Conservation (phyloP, 768 basidiomycete species). For the Boletus coccyginus region DNA sequence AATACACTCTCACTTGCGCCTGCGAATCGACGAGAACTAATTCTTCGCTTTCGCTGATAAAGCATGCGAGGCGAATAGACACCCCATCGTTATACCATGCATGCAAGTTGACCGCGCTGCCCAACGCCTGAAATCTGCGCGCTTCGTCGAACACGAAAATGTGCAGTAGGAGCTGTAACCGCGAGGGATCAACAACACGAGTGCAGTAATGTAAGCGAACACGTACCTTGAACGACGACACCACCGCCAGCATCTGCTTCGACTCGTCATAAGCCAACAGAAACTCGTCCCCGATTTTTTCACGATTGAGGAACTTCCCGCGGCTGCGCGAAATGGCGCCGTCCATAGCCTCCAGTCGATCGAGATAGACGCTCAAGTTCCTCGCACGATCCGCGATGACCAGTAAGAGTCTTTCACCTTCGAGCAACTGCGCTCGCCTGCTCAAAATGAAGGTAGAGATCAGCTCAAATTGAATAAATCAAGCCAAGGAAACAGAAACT, state of each 20-base stretch:
- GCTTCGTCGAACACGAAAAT: conserved; percentile 48
- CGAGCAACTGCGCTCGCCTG: conserved; percentile 42
- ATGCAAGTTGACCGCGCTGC: conserved; percentile 39
- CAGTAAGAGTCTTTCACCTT: conserved; percentile 40
- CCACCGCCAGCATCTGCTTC: conserved; percentile 47
- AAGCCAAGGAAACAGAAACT: neutral
- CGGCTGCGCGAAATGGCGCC: conserved; percentile 26
- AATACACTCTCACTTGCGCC: conserved; percentile 48
- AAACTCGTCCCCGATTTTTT: conserved; percentile 45
- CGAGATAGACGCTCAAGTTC: conserved; percentile 40
- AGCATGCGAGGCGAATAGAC: conserved; percentile 37
- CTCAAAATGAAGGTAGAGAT: neutral
- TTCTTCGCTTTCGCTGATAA: conserved; percentile 52
- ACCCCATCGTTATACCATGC: conserved; percentile 40
- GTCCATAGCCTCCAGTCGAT: conserved; percentile 30
- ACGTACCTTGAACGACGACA: conserved; percentile 41
- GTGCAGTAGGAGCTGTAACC: conserved; percentile 37
- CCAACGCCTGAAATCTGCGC: conserved; percentile 40
- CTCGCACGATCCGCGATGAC: conserved; percentile 37
- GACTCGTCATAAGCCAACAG: conserved; percentile 51
- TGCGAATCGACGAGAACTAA: conserved; percentile 46
- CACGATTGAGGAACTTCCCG: conserved; percentile 38
- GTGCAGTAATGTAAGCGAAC: neutral
- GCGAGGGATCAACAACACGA: neutral
- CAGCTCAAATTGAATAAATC: neutral